Conservation (phyloP, 768 basidiomycete species). For the Boletus huronensis region DNA sequence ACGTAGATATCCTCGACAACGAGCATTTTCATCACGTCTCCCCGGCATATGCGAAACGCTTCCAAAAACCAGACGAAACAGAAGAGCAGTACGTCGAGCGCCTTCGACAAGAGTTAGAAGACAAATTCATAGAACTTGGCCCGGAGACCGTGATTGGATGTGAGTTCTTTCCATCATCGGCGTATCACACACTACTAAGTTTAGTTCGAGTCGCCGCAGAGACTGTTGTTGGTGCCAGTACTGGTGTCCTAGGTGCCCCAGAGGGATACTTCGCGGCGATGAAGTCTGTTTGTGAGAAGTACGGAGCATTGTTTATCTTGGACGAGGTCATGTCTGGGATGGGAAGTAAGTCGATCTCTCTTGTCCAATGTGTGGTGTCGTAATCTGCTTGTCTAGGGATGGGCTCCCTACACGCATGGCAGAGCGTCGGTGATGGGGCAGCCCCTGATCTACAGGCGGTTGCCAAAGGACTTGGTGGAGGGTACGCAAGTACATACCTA, state of each 20-base stretch:
- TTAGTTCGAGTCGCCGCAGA: conserved; percentile 64
- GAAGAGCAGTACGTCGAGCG: conserved; percentile 79
- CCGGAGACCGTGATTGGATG: conserved; percentile 81
- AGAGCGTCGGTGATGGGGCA: conserved; percentile 73
- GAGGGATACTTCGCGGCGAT: conserved; percentile 85
- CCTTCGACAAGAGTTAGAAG: conserved; percentile 75
- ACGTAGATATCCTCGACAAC: conserved; percentile 59
- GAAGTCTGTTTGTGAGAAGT: conserved; percentile 78
- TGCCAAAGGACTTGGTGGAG: conserved; percentile 88
- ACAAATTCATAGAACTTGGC: conserved; percentile 80
- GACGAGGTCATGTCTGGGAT: conserved; percentile 94
- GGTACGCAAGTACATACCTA: conserved; percentile 42
- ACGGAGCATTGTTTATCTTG: conserved; percentile 69
- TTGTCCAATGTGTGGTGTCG: neutral
- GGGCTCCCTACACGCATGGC: conserved; percentile 86
- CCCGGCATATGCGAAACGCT: conserved; percentile 83
- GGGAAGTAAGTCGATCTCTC: conserved; percentile 59
- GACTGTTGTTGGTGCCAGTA: conserved; percentile 84
- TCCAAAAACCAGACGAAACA: conserved; percentile 62
- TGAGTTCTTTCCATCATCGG: conserved; percentile 33
- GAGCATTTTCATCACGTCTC: conserved; percentile 80
- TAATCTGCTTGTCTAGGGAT: conserved; percentile 49
- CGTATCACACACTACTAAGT: neutral
- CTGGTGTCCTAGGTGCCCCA: conserved; percentile 71
- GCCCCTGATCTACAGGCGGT: conserved; percentile 84